Conservation (phyloP, 2,329 filamentous ascomycete species). For the Pseudogymnoascus pannorum region DNA sequence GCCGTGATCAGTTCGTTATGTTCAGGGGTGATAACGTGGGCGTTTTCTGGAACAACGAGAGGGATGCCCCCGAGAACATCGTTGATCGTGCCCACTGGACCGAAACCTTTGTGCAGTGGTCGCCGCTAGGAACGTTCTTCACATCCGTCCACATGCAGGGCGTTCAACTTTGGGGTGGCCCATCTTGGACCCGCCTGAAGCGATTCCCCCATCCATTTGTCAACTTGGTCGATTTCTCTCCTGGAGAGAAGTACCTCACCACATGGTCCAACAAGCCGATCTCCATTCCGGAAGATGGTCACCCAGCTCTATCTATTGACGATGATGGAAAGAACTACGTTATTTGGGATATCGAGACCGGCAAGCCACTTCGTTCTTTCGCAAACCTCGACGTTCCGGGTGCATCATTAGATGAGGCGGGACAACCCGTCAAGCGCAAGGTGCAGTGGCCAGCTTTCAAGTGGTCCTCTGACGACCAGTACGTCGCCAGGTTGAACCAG, state of each 20-base stretch:
- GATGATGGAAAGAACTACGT: conserved; percentile 99
- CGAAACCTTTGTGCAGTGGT: conserved; percentile 97
- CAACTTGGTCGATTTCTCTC: conserved; percentile 94
- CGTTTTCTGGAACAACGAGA: conserved; percentile 98
- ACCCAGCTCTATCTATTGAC: conserved; percentile 76
- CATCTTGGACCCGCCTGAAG: conserved; percentile 81
- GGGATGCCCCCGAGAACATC: conserved; percentile 76
- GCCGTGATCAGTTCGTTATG: conserved; percentile 92
- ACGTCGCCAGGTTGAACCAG: conserved; percentile 85
- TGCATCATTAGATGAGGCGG: conserved; percentile 51
- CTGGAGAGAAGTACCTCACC: conserved; percentile 83
- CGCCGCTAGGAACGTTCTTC: conserved; percentile 85
- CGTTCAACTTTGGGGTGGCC: conserved; percentile 93
- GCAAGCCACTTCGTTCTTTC: conserved; percentile 86
- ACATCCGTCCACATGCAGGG: conserved; percentile 93
- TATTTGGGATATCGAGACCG: conserved; percentile 92
- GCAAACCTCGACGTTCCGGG: conserved; percentile 76
- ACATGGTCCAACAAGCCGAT: conserved; percentile 97
- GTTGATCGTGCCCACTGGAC: conserved; percentile 96
- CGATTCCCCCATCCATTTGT: conserved; percentile 93
- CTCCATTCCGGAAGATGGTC: conserved; percentile 78
- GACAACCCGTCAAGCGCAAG: conserved; percentile 73
- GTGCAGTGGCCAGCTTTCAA: conserved; percentile 98
- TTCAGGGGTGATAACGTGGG: conserved; percentile 87
- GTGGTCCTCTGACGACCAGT: conserved; percentile 97